A percentile compares a stretch with the other conserved stretches of the same genome.
phyloP scores from a whole-genome alignment of 192 early-diverging fungal species.

The Backusella mclennaniae region DNA sequence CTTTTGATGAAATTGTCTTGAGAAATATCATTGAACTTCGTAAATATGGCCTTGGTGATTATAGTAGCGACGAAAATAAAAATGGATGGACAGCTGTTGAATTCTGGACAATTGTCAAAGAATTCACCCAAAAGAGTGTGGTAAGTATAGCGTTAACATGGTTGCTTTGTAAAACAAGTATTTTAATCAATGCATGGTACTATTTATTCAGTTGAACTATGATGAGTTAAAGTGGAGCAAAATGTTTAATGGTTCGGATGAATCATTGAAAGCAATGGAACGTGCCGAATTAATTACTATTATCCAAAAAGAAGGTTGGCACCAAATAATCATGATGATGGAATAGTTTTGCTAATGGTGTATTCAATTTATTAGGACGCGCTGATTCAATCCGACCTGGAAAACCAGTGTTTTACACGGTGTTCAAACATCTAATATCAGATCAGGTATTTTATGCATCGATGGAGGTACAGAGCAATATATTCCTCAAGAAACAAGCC shows the following conservation, averaged over 20 bases:
- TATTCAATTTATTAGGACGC: constrained; percentile 54
- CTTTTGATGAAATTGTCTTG: constrained; percentile 81
- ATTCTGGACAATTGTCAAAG: constrained; percentile 85
- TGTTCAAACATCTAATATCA: constrained; percentile 69
- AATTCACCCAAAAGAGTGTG: constrained; percentile 56
- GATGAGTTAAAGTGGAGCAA: constrained; percentile 79
- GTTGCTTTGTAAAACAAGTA: not conserved
- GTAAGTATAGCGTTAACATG: not conserved
- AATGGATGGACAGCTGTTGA: constrained; percentile 81
- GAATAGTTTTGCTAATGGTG: not conserved
- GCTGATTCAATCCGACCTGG: constrained; percentile 75
- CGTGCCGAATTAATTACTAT: constrained; percentile 86
- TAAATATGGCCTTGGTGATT: constrained; percentile 82
- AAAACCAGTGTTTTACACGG: constrained; percentile 79
- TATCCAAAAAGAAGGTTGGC: constrained; percentile 64
- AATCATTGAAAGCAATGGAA: constrained; percentile 82
- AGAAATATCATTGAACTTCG: constrained; percentile 83
- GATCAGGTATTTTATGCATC: constrained; percentile 73
- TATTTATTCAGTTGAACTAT: constrained; percentile 60
- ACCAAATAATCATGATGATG: not conserved
- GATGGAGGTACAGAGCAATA: constrained; percentile 75
- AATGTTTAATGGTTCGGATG: constrained; percentile 83
- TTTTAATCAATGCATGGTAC: not conserved
- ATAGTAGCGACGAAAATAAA: constrained; percentile 37
- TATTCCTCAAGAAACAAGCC: constrained; percentile 55